Evolutionary conservation across 1,139 yeast species (phyloP).

Genomic region (Diutina sp.): DNA sequence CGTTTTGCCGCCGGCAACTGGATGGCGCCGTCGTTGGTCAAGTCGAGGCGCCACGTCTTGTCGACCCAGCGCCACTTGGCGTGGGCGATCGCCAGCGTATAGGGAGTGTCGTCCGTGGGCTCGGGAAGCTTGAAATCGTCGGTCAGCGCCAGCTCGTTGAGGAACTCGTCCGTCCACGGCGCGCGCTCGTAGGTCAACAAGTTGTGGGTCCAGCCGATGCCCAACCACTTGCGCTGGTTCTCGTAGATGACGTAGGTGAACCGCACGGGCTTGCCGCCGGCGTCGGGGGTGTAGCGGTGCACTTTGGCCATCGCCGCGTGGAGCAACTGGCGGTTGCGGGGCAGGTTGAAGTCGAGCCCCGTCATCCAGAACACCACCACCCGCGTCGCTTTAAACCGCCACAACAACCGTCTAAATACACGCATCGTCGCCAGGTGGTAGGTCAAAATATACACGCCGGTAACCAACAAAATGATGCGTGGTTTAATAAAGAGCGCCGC

Average conservation of each 20-base stretch:
- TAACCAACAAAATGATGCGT: constrained; percentile 44
- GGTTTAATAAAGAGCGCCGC: constrained; percentile 62
- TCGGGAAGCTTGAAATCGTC: constrained; percentile 74
- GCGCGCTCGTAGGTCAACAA: constrained; percentile 85
- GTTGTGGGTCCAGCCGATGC: constrained; percentile 95
- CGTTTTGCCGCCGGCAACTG: constrained; percentile 54
- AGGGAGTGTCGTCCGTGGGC: constrained; percentile 17
- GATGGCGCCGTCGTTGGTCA: constrained; percentile 79
- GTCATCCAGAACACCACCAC: constrained; percentile 68
- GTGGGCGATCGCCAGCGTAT: constrained; percentile 40
- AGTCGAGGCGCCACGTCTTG: constrained; percentile 79
- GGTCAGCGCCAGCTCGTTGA: constrained; percentile 72
- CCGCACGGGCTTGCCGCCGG: constrained; percentile 47
- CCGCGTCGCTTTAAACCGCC: constrained; percentile 71
- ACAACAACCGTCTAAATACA: constrained; percentile 66
- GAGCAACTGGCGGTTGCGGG: constrained; percentile 32
- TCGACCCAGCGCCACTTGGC: constrained; percentile 94
- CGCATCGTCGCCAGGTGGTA: constrained; percentile 81
- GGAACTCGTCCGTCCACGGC: constrained; percentile 94
- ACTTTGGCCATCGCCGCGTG: constrained; percentile 52
- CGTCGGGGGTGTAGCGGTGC: constrained; percentile 23
- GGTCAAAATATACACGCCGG: constrained; percentile 56
- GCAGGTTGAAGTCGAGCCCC: constrained; percentile 69
- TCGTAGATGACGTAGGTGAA: constrained; percentile 92
- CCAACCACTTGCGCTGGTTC: constrained; percentile 94